Percentiles rank a stretch among this genome's conserved stretches.
phyloP scores from a whole-genome alignment of 2,329 filamentous ascomycete genomes.

The Lomentospora prolificans region DNA sequence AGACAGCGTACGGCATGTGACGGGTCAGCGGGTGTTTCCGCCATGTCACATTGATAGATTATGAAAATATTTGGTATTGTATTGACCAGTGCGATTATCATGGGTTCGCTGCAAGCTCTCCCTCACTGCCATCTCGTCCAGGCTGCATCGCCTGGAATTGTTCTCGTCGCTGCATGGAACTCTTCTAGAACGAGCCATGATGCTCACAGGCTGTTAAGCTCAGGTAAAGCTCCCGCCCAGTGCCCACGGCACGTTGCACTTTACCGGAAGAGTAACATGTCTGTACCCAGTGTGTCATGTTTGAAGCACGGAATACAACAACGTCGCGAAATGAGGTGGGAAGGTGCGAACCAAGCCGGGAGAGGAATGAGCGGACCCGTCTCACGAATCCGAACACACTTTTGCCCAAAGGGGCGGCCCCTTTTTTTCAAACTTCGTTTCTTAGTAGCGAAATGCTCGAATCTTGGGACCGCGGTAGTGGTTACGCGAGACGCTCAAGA shows the following conservation, averaged over 20 bases:
- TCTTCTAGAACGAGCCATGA: not conserved
- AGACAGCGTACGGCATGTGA: not conserved
- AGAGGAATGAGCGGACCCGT: not conserved
- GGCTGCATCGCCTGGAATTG: no score
- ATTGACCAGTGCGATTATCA: no score
- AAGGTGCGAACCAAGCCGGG: not conserved
- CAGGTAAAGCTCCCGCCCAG: not conserved
- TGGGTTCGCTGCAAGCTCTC: no score
- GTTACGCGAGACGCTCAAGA: not conserved
- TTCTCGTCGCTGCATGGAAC: constrained; percentile 1
- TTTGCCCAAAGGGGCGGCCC: not conserved
- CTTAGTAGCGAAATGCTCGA: no score
- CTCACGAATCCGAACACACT: not conserved
- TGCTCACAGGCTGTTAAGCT: not conserved
- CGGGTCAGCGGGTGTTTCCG: not conserved
- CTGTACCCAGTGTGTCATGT: not conserved
- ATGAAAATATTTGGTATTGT: no score
- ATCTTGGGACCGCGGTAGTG: not conserved
- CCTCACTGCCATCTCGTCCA: no score
- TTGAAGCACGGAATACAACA: not conserved
- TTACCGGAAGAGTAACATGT: not conserved
- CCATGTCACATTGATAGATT: not conserved
- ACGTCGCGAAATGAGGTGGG: not conserved
- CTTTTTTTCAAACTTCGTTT: not conserved
- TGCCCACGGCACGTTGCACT: not conserved